phyloP scores from a whole-genome alignment of 179 eudicot species.

The Nepenthes alata region DNA sequence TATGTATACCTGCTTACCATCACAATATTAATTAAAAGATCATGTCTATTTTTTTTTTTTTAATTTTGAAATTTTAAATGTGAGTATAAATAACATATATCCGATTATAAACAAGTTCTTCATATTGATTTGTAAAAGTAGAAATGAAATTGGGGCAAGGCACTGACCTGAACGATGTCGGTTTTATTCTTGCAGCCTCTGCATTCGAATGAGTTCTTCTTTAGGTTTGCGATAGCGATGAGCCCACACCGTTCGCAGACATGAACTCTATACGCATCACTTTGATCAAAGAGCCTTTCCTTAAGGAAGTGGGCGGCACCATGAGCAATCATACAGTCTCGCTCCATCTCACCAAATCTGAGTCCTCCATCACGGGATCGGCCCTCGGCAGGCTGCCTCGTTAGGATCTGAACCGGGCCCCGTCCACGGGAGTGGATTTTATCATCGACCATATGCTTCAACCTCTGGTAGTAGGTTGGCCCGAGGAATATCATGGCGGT shows the following conservation, averaged over 20 bases:
- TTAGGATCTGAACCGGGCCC: slow-evolving; percentile 84
- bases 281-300: slow-evolving; percentile 88
- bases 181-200: slow-evolving; percentile 95
- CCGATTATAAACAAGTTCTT: too few species aligned
- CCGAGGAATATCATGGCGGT: slow-evolving; percentile 86
- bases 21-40: too few species aligned
- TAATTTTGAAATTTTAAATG: too few species aligned
- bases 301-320: slow-evolving; percentile 93
- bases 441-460: slow-evolving; percentile 95
- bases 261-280: slow-evolving; percentile 85
- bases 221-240: slow-evolving; percentile 80
- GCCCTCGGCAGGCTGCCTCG: slow-evolving; percentile 94
- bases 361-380: slow-evolving; percentile 95
- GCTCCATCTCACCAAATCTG: slow-evolving; percentile 91
- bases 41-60: too few species aligned
- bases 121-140: too few species aligned
- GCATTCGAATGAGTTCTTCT: slow-evolving; percentile 90
- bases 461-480: slow-evolving; percentile 85
- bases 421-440: slow-evolving; percentile 91
- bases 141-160: not conserved
- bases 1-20: slow-evolving; percentile 54
- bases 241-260: slow-evolving; percentile 83
- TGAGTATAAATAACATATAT: too few species aligned
- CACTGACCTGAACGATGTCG: slow-evolving; percentile 81
- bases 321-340: slow-evolving; percentile 96